Evolutionary conservation across 2,329 filamentous ascomycete species (phyloP), one percentile per base, ranked within the genome.

Genomic region (Penicillium sp.): DNA sequence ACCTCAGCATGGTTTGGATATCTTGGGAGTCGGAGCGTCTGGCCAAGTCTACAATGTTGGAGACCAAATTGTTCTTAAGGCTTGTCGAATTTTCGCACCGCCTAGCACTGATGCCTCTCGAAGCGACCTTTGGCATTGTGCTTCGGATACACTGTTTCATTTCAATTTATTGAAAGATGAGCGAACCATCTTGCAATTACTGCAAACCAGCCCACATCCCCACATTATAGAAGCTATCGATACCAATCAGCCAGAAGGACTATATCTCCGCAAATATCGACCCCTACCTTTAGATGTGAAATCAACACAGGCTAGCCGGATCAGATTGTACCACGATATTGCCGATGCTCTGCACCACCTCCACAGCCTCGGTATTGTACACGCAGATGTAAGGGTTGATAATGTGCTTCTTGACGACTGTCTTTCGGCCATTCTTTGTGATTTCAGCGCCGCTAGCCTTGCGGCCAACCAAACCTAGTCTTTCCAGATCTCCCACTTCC

Each of bases 211-310:
- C 24, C 68, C 68, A 53, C 68, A 71, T 58, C 64, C 62, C 42
- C 55, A 71, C 53, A 68, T 71, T 28, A 61, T 72, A 15, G 56
- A 71, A 65, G 66, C 65, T 30, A 65, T 71, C 45, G 66, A 72
- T 59, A 63, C 64, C 5, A 59, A 64, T 59, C 68, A 69, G 12
- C 59, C 68, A 1, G 67, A 72, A 58, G 68, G 69, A 22, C 30
- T 72, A n/a, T 72, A 70, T 63, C 64, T 72, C 58, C 67, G 65
- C 56, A 70, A 59, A 57, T 71, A 70, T 68, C 64, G n/a, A 35
- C 54, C 38, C 13, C 54, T 64, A 35, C 15, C 65, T 53, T 30
- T 2, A n/a, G 35, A 58, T 58, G 35, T 22, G 19, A 26, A 61
- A n/a, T 19, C 63, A 17, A 19, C 53, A 22, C 69, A 63, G 42